Percentiles rank a stretch among this genome's conserved stretches.
These are phyloP conservation scores for Bipolaris victoriae DNA, from an alignment of 2,329 filamentous ascomycete genomes.

Conservation along the genomic window DNA sequence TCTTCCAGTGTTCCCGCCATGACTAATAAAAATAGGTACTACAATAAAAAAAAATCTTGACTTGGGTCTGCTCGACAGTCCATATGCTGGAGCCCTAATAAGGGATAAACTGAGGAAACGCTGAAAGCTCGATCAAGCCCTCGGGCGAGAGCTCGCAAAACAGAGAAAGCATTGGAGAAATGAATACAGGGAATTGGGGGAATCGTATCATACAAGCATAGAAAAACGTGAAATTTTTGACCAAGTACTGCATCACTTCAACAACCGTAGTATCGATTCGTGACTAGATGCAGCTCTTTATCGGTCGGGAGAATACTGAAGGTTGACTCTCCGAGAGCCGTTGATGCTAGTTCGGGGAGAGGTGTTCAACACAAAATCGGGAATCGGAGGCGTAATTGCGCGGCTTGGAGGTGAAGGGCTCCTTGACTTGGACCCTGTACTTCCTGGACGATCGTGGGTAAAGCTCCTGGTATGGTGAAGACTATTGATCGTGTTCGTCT, in stretches of 20 bases:
- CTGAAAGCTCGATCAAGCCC: constrained; percentile 27
- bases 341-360: constrained; percentile 49
- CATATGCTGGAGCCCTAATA: constrained; percentile 17
- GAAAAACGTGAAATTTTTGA: constrained; percentile 10
- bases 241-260: constrained; percentile 3
- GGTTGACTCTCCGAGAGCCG: constrained; percentile 36
- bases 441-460: constrained; percentile 30
- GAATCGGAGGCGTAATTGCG: constrained; percentile 51
- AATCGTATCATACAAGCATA: constrained; percentile 18
- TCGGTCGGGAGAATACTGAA: constrained; percentile 32
- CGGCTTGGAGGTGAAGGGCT: constrained; percentile 46
- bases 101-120: constrained; percentile 11
- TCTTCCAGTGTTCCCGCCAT: not conserved
- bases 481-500: constrained; percentile 22
- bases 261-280: not conserved
- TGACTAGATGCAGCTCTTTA: constrained; percentile 14
- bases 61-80: constrained; percentile 9
- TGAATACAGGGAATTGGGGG: constrained; percentile 3
- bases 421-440: constrained; percentile 30
- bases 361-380: constrained; percentile 52
- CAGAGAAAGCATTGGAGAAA: constrained; percentile 8
- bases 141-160: constrained; percentile 23
- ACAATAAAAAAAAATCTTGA: constrained; percentile 7
- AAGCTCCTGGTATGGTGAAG: constrained; percentile 35
- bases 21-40: constrained; percentile 5